Evolutionary conservation across 2,329 filamentous ascomycete species (phyloP).

Genomic region (Calonectria fujianensis): DNA sequence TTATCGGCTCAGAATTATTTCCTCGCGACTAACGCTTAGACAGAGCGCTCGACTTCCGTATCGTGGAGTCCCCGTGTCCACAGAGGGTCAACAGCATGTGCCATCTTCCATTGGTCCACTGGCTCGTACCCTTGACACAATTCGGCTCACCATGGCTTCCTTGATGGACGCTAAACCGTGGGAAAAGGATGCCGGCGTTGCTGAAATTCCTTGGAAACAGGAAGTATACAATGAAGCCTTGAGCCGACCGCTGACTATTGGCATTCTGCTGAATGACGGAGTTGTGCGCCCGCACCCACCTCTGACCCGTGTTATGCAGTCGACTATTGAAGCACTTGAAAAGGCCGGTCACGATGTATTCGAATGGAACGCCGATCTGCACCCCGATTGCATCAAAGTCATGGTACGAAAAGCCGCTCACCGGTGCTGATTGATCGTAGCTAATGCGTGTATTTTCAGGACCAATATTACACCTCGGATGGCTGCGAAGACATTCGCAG

Average conservation of each 20-base stretch:
- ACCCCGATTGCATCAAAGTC: slow-evolving; percentile 73
- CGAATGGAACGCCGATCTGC: slow-evolving; percentile 70
- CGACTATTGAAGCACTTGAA: slow-evolving; percentile 61
- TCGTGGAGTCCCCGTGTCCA: slow-evolving; percentile 75
- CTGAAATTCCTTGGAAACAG: slow-evolving; percentile 73
- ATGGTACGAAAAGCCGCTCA: slow-evolving; percentile 61
- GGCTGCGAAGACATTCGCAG: slow-evolving; percentile 77
- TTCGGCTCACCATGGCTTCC: slow-evolving; percentile 69
- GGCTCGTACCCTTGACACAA: slow-evolving; percentile 65
- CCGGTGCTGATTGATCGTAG: rapidly evolving
- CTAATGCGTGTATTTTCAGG: slow-evolving; percentile 57
- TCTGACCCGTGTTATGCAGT: slow-evolving; percentile 66
- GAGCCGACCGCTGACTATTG: slow-evolving; percentile 68
- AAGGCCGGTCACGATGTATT: slow-evolving; percentile 73
- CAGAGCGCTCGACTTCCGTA: slow-evolving; percentile 76
- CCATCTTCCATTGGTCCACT: slow-evolving; percentile 78
- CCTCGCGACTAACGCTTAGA: background rate
- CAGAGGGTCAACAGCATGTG: slow-evolving; percentile 78
- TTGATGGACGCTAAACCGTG: slow-evolving; percentile 70
- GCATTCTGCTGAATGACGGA: slow-evolving; percentile 70
- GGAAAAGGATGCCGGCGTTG: slow-evolving; percentile 72
- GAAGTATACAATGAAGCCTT: slow-evolving; percentile 63
- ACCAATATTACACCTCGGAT: slow-evolving; percentile 77
- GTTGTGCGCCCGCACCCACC: slow-evolving; percentile 74
- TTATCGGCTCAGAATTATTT: no score